These are phyloP conservation scores for Camelina hispida DNA, from an alignment of 345 rosid genomes.

Conservation along the genomic window DNA sequence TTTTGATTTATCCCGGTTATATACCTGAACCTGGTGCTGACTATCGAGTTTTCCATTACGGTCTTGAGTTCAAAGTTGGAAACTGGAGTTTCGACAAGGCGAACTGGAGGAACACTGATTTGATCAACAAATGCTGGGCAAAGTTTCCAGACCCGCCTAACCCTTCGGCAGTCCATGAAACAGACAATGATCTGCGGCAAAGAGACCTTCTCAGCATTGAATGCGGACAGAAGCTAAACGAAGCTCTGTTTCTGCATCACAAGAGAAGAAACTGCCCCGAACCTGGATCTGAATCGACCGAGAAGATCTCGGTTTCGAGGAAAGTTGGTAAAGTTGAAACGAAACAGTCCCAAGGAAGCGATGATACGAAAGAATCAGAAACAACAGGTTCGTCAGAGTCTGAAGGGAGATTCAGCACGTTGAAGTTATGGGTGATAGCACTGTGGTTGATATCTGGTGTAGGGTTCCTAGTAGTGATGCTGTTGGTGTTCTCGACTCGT, in stretches of 20 bases:
- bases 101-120: constrained; percentile 77
- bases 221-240: constrained; percentile 79
- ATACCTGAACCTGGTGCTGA: constrained; percentile 76
- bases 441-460: constrained; percentile 77
- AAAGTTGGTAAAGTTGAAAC: constrained; percentile 38
- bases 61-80: constrained; percentile 84
- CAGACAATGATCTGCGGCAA: constrained; percentile 53
- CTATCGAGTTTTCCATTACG: constrained; percentile 94
- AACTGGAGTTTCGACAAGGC: constrained; percentile 99
- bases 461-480: constrained; percentile 69
- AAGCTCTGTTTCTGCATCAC: constrained; percentile 85
- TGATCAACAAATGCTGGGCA: constrained; percentile 86
- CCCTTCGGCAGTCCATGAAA: constrained; percentile 58
- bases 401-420: constrained; percentile 64
- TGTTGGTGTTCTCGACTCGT: constrained; percentile 60
- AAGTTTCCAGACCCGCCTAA: constrained; percentile 91
- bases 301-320: constrained; percentile 32
- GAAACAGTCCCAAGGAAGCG: constrained; percentile 31
- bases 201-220: constrained; percentile 92
- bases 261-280: constrained; percentile 71
- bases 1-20: constrained; percentile 90
- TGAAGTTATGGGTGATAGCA: constrained; percentile 72
- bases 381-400: constrained; percentile 39
- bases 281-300: constrained; percentile 40
- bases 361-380: constrained; percentile 50